These are phyloP conservation scores for Oleoguttula mirabilis DNA, from an alignment of 495 filamentous ascomycete genomes.

Conservation along the genomic window DNA sequence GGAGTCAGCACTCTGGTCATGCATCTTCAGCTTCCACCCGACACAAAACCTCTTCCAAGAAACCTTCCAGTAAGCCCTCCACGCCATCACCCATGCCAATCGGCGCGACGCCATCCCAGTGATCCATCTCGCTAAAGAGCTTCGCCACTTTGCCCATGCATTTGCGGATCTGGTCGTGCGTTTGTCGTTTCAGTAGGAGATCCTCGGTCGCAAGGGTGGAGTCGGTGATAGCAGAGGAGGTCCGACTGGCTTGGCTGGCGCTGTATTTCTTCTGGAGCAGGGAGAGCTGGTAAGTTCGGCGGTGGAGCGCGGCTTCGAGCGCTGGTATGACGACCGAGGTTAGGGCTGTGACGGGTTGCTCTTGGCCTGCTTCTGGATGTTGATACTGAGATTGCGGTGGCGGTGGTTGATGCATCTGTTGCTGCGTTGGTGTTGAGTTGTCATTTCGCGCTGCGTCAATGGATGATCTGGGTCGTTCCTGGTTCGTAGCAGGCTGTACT, in stretches of 20 bases:
- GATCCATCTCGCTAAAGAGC: slow-evolving; percentile 76
- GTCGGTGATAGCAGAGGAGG: neutral
- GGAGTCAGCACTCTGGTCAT: no score
- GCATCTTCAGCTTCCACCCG: slow-evolving; percentile 60
- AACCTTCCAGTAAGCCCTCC: slow-evolving; percentile 72
- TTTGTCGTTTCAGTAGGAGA: slow-evolving; percentile 50
- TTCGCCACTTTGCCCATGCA: slow-evolving; percentile 63
- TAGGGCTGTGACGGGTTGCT: slow-evolving; percentile 44
- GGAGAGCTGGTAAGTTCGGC: slow-evolving; percentile 57
- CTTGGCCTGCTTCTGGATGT: no score
- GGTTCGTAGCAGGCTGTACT: neutral
- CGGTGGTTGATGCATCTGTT: slow-evolving; percentile 20
- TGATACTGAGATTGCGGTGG: slow-evolving; percentile 18
- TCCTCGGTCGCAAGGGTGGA: slow-evolving; percentile 4
- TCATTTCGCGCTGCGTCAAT: slow-evolving; percentile 14
- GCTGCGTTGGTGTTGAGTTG: slow-evolving; percentile 7
- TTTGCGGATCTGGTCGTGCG: slow-evolving; percentile 69
- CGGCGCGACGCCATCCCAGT: slow-evolving; percentile 65
- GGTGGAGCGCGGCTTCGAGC: slow-evolving; percentile 72
- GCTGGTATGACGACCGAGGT: slow-evolving; percentile 82
- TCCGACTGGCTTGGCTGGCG: slow-evolving; percentile 23
- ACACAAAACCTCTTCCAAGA: slow-evolving; percentile 90
- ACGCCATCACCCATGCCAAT: slow-evolving; percentile 89
- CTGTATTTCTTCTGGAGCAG: slow-evolving; percentile 36
- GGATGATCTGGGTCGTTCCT: slow-evolving; percentile 17